phyloP scores from a whole-genome alignment of 2,329 filamentous ascomycete species.

The Neonectria coccinea region DNA sequence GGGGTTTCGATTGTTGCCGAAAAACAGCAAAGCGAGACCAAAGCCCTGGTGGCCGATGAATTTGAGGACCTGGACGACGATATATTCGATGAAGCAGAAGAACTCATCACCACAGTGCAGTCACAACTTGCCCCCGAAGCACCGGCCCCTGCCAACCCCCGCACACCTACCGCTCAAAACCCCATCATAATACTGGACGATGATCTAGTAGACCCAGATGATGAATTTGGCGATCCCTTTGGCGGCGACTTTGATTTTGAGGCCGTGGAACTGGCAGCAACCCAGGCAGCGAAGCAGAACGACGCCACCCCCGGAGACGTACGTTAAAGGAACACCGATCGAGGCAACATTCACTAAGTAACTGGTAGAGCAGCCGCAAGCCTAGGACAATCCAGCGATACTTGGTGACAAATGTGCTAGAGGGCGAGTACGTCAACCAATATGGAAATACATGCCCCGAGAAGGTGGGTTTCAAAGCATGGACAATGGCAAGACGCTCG shows the following conservation, averaged over 20 bases:
- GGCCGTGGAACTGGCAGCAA: slow-evolving; percentile 78
- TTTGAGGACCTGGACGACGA: slow-evolving; percentile 77
- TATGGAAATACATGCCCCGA: slow-evolving; percentile 71
- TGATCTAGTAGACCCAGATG: slow-evolving; percentile 36
- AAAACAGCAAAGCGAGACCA: slow-evolving; percentile 2
- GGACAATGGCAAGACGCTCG: neutral
- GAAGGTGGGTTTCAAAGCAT: slow-evolving; percentile 69
- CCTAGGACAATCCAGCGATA: slow-evolving; percentile 87
- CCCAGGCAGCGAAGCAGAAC: slow-evolving; percentile 66
- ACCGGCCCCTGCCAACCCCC: slow-evolving; percentile 14
- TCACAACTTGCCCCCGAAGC: slow-evolving; percentile 34
- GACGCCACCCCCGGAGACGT: slow-evolving; percentile 49
- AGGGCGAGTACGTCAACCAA: slow-evolving; percentile 74
- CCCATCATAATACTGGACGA: slow-evolving; percentile 6
- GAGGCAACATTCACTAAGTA: slow-evolving; percentile 68
- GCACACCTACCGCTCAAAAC: slow-evolving; percentile 11
- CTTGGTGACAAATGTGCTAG: slow-evolving; percentile 78
- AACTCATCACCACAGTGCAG: slow-evolving; percentile 39
- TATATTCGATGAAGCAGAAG: slow-evolving; percentile 61
- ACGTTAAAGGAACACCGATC: slow-evolving; percentile 48
- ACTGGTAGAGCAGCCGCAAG: slow-evolving; percentile 74
- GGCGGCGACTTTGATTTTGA: slow-evolving; percentile 85
- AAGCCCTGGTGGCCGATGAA: slow-evolving; percentile 56
- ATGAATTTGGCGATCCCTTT: slow-evolving; percentile 58
- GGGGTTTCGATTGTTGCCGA: slow-evolving; percentile 3